Conservation (phyloP, 768 basidiomycete species). For the Rhodocollybia butyracea region DNA sequence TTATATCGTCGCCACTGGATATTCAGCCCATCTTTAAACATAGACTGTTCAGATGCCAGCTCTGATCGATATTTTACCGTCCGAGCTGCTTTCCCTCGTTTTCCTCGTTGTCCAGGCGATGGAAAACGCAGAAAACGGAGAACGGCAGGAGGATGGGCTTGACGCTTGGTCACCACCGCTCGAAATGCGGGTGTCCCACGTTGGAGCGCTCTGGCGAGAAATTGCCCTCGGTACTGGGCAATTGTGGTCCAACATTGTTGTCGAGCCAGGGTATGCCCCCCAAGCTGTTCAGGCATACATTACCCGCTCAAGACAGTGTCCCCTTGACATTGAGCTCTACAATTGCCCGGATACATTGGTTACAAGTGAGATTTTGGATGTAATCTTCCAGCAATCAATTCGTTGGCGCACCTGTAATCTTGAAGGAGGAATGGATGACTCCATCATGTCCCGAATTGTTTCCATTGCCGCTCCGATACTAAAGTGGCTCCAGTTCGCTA, state of each 20-base stretch:
- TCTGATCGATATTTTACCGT: conserved; percentile 23
- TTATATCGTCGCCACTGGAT: too few species aligned
- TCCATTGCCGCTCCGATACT: neutral
- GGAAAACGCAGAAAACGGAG: neutral
- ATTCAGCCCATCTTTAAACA: neutral
- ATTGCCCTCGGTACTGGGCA: conserved; percentile 26
- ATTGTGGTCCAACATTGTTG: conserved; percentile 34
- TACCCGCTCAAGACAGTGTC: conserved; percentile 27
- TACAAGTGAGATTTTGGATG: neutral
- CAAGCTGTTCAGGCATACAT: conserved; percentile 28
- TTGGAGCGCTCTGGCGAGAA: conserved; percentile 34
- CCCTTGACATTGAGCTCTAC: conserved; percentile 31
- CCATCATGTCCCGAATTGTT: neutral
- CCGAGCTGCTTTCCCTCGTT: conserved; percentile 30
- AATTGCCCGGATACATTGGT: neutral
- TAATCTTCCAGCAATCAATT: neutral
- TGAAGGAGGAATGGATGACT: conserved; percentile 13
- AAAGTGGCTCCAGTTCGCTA: neutral
- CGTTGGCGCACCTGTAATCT: conserved; percentile 23
- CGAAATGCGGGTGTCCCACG: conserved; percentile 37
- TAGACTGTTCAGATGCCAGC: neutral
- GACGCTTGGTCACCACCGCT: conserved; percentile 20
- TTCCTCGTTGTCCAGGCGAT: conserved; percentile 26
- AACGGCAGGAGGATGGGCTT: neutral
- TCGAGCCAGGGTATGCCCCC: conserved; percentile 17